Conservation (phyloP, 2,329 filamentous ascomycete species). For the Penicillium sp. region DNA sequence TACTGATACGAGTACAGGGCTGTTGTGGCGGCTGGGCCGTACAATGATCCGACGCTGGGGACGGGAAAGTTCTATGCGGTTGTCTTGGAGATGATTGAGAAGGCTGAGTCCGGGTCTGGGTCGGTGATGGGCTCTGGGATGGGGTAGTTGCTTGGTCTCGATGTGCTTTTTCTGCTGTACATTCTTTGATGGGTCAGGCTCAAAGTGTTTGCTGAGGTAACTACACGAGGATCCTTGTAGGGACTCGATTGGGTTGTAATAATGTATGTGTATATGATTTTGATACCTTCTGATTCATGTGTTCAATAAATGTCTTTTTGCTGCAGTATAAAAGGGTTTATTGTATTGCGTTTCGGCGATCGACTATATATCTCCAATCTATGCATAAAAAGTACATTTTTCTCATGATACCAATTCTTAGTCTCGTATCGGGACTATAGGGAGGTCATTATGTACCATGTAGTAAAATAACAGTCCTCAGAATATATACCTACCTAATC, state of each 20-base stretch:
- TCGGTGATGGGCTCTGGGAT: not conserved
- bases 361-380: too few relatives aligned
- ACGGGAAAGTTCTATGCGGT: slow-evolving; percentile 46
- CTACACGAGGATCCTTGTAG: not conserved
- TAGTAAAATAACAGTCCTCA: too few relatives aligned
- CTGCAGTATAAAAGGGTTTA: not conserved
- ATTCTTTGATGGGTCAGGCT: not conserved
- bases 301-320: not conserved
- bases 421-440: too few relatives aligned
- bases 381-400: too few relatives aligned
- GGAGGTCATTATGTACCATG: too few relatives aligned
- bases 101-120: not conserved
- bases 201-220: not conserved
- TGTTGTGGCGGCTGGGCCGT: slow-evolving; percentile 39
- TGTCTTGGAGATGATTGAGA: slow-evolving; percentile 36
- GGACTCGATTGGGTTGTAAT: not conserved
- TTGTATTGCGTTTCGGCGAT: not conserved
- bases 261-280: not conserved
- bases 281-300: not conserved
- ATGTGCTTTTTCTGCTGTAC: not conserved
- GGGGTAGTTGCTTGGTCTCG: not conserved
- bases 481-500: too few relatives aligned
- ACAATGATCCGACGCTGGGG: slow-evolving; percentile 40
- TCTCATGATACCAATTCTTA: too few relatives aligned
- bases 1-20: slow-evolving; percentile 30